Evolutionary conservation across 106 monocot genomes (phyloP), one percentile per base, ranked within the genome.

Genomic region (Hemerocallis citrina): DNA sequence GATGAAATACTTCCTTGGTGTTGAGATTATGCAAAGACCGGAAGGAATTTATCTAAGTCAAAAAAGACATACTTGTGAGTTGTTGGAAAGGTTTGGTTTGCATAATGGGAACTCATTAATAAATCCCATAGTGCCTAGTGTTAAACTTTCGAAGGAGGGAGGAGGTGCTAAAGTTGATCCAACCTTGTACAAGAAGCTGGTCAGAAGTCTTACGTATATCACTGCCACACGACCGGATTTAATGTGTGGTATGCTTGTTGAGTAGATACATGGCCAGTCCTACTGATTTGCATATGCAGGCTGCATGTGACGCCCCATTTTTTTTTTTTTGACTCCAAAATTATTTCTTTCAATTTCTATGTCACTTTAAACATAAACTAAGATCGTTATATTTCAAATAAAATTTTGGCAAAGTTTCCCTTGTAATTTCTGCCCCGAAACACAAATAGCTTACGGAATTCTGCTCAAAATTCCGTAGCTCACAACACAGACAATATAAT

Each of bases 181-280:
- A 16, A 68, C 57, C 13, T 34, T 34, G 23, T 73, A 73, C 57
- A 73, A 59, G 57, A 9, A 59, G 34, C 22, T 74, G 4, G 40
- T 74, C 9, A 60, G 74, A 7, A 32, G 59, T n/a, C 57, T 74
- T 12, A 58, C 66, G 65, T 73, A 73, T 54, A 12, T 65, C 12
- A 59, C 57, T 16, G 34, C 47, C 6, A 73, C 59, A 60, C 59
- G 74, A 36, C 74, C 66, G 35, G 38, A 74, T 23, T 35, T 74
- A 34, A 60, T 61, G 48, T 74, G 11, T 21, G 9, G 74, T 73
- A 15, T 25, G 48, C 15, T 31, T 74, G 0, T 10, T 54, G 0
- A 60, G 39, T 13, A 66, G 66, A 51, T 74, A 40, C 21, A 67
- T 61, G 67, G 19, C 59, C 6, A 25, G 20, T 36, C 59, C 74